Evolutionary conservation across 805 yeast species (phyloP), one percentile per base, ranked within the genome.

Genomic region (Metschnikowia cubensis): DNA sequence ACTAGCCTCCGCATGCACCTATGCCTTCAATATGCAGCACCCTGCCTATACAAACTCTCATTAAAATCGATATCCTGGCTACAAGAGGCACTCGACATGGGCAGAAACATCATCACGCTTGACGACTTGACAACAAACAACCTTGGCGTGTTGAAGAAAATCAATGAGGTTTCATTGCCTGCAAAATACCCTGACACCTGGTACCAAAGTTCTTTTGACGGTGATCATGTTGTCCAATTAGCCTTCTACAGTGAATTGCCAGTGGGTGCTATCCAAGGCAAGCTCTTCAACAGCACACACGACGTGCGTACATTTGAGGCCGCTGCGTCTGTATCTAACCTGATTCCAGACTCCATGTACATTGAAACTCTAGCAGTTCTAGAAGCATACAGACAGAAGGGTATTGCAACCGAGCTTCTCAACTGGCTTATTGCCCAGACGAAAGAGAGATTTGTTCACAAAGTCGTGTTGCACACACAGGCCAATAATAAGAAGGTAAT

Each of bases 231-330:
- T 33, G 75, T 77, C 33, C 76, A 83, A 60, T 68, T 83, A 49
- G 87, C 85, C 0, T 87, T 74, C 67, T 85, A 76, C 65, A 79
- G 85, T 44, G 96, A 86, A 60, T 79, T 87, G 5, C 89, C 96
- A 6, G 92, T 89, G 3, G 96, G 94, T 14, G 85, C 83, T 3
- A 69, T 89, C 44, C 82, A 83, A 52, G 84, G 86, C 49, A 75
- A 72, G 56, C 66, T 74, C 7, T 68, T 77, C 47, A 74, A 75
- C 50, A 71, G 80, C 18, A 58, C 69, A 13, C 71, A 74, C 42
- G 72, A 70, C n/a, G 58, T 73, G 4, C 55, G 65, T 25, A 54
- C 57, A n/a, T 63, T 59, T 35, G 67, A 64, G 37, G 38, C 35
- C 14, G 55, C 65, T 14, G 61, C 58, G 36, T 56, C 58, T 13